Evolutionary conservation across 2,329 filamentous ascomycete genomes (phyloP).

Genomic region (Truncatella angustata): DNA sequence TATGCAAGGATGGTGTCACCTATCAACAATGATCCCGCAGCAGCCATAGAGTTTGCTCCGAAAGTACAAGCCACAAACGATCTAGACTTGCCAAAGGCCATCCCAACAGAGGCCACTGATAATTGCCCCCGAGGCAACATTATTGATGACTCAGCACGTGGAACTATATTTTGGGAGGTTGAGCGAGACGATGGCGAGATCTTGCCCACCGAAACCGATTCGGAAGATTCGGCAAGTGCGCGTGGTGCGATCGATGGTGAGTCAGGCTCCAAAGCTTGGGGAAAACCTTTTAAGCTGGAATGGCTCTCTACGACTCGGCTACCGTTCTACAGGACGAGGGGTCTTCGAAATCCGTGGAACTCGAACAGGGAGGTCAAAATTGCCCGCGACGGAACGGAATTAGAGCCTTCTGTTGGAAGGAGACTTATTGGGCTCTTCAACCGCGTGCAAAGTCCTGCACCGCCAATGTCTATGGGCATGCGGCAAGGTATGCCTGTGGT

Average conservation of each 20-base stretch:
- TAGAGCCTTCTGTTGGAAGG: slow-evolving; percentile 79
- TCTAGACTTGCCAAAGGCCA: slow-evolving; percentile 73
- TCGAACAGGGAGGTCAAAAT: slow-evolving; percentile 95
- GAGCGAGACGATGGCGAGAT: slow-evolving; percentile 54
- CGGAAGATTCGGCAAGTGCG: slow-evolving; percentile 25
- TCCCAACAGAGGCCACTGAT: slow-evolving; percentile 74
- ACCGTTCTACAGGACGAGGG: slow-evolving; percentile 85
- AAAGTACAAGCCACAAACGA: slow-evolving; percentile 58
- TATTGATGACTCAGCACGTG: slow-evolving; percentile 88
- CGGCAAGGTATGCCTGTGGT: slow-evolving; percentile 33
- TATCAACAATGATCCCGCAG: slow-evolving; percentile 74
- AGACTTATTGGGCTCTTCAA: slow-evolving; percentile 79
- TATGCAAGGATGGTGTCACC: slow-evolving; percentile 87
- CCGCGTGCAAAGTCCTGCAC: slow-evolving; percentile 41
- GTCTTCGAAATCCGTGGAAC: slow-evolving; percentile 91
- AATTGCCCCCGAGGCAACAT: slow-evolving; percentile 80
- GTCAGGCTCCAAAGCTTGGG: slow-evolving; percentile 66
- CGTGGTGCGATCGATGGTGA: slow-evolving; percentile 37
- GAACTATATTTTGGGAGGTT: slow-evolving; percentile 95
- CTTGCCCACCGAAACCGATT: slow-evolving; percentile 22
- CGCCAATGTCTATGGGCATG: slow-evolving; percentile 24
- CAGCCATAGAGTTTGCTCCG: slow-evolving; percentile 67
- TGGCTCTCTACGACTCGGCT: slow-evolving; percentile 83
- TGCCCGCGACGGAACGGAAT: slow-evolving; percentile 87
- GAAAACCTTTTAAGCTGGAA: slow-evolving; percentile 86